Evolutionary conservation across 2,329 filamentous ascomycete species (phyloP).

Genomic region (Colletotrichum tropicale): DNA sequence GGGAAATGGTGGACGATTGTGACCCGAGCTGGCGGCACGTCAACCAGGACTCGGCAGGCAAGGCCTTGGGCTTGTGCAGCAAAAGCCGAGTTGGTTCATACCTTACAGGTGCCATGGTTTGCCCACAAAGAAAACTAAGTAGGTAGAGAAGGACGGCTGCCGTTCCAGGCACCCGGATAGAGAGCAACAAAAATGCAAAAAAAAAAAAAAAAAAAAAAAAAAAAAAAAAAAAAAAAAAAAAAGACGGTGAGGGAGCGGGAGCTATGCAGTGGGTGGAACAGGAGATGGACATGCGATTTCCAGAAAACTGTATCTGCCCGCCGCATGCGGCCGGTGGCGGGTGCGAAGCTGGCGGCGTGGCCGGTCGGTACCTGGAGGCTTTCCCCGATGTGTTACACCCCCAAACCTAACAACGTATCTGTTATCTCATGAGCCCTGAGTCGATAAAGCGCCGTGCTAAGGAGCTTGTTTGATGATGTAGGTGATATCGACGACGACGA

Average conservation of each 20-base stretch:
- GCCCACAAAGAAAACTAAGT: not conserved
- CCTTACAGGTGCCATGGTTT: not conserved
- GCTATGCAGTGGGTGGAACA: not conserved
- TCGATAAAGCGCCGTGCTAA: not conserved
- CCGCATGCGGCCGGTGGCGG: constrained; percentile 4
- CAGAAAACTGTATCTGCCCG: not conserved
- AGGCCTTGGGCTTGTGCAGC: not conserved
- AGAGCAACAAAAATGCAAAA: constrained; percentile 1
- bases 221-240: no score
- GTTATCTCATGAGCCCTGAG: not conserved
- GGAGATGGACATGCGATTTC: constrained; percentile 5
- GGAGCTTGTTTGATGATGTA: not conserved
- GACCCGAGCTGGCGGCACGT: not conserved
- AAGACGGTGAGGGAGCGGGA: constrained; percentile 13
- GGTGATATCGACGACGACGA: not conserved
- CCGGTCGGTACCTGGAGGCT: not conserved
- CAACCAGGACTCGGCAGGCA: not conserved
- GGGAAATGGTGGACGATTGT: not conserved
- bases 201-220: no score
- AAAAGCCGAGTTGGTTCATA: not conserved
- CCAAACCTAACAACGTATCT: not conserved
- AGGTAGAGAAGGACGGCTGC: not conserved
- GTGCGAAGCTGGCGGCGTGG: not conserved
- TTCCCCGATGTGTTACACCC: not conserved
- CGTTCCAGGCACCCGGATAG: constrained; percentile 5